Percentiles rank a stretch among this genome's conserved stretches.
Conservation (phyloP, 129 eudicot genomes). For the Centella asiatica region DNA sequence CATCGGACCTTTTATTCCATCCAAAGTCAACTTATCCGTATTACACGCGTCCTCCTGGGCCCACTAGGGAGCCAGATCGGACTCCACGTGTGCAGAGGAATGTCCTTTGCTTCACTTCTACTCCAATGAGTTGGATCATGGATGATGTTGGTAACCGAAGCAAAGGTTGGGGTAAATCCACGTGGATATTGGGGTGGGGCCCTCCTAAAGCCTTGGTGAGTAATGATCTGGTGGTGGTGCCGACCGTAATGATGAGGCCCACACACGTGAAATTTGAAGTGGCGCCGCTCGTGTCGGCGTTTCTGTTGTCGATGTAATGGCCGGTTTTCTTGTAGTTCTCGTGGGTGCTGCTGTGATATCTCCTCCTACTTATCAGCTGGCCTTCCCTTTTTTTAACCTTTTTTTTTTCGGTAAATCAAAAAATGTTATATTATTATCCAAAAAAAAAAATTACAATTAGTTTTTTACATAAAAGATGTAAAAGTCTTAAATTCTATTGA, state of each 20-base stretch:
- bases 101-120: conserved; percentile 9
- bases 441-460: no score
- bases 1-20: neutral
- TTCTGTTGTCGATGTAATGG: conserved; percentile 22
- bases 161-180: conserved; percentile 3
- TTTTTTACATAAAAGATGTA: no score
- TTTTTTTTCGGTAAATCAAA: no score
- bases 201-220: neutral
- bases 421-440: no score
- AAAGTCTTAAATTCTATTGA: no score
- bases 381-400: neutral
- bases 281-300: conserved; percentile 20
- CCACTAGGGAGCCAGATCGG: conserved; percentile 23
- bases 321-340: conserved; percentile 22
- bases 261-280: conserved; percentile 10
- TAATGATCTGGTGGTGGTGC: conserved; percentile 8
- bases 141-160: neutral
- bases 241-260: conserved; percentile 39
- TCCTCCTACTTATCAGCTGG: neutral
- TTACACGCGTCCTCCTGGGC: conserved; percentile 10
- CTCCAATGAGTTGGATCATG: neutral
- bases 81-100: conserved; percentile 26
- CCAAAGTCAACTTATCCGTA: conserved; percentile 17
- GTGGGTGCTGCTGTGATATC: neutral
- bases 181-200: conserved; percentile 3